Percentiles rank a stretch among this genome's conserved stretches.
Conservation (phyloP, 2,329 filamentous ascomycete species). For the Coniochaeta sp. region DNA sequence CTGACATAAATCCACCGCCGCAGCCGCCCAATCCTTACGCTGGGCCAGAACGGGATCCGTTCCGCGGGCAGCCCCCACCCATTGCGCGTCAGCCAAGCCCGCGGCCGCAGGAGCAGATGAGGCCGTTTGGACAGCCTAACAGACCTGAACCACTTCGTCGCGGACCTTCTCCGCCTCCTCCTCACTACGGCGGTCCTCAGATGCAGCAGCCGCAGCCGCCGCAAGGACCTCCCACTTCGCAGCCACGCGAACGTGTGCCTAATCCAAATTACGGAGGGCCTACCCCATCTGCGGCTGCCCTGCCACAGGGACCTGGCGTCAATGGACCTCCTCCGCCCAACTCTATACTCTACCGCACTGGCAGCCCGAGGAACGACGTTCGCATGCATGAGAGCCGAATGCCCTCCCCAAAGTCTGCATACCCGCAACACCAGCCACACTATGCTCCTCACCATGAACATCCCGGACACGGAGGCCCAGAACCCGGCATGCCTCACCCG, state of each 20-base stretch:
- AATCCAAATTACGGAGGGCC: conserved; percentile 55
- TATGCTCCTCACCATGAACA: conserved; percentile 69
- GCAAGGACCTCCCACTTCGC: conserved; percentile 28
- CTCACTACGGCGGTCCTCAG: conserved; percentile 45
- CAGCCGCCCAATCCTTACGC: conserved; percentile 80
- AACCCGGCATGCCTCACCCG: conserved; percentile 55
- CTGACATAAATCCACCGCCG: conserved; percentile 69
- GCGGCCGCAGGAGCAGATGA: conserved; percentile 62
- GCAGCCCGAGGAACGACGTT: conserved; percentile 77
- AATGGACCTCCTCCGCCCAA: conserved; percentile 39
- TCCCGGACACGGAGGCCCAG: conserved; percentile 50
- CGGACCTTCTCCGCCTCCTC: conserved; percentile 45
- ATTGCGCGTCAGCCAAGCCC: conserved; percentile 69
- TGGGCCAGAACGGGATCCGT: conserved; percentile 51
- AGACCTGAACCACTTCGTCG: conserved; percentile 43
- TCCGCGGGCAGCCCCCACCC: conserved; percentile 59
- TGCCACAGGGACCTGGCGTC: conserved; percentile 26
- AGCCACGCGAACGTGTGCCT: conserved; percentile 43
- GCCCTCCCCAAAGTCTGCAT: conserved; percentile 84
- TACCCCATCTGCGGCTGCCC: conserved; percentile 32
- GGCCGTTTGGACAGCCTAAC: conserved; percentile 61
- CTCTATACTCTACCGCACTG: conserved; percentile 64
- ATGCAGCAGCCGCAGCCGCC: conserved; percentile 22
- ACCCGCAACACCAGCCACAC: conserved; percentile 63
- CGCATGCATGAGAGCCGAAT: conserved; percentile 77